A percentile compares a stretch with the other conserved stretches of the same genome.
phyloP scores from a whole-genome alignment of 352 stramenopile species.

The Pythium aristosporum region DNA sequence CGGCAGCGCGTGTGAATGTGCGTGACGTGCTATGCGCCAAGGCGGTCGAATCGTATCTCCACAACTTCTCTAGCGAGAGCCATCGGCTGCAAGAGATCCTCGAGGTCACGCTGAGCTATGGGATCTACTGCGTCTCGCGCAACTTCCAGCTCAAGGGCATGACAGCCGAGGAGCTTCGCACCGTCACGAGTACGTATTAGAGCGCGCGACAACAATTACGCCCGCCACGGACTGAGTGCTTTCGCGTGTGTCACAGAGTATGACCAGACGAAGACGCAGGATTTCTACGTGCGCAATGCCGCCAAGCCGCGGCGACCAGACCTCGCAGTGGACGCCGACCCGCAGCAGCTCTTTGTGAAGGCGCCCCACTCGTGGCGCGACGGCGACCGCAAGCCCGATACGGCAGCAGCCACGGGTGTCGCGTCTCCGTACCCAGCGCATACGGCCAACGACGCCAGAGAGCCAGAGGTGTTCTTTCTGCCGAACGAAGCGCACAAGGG shows the following conservation, averaged over 20 bases:
- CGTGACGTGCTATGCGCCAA: conserved; percentile 26
- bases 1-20: conserved; percentile 21
- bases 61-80: conserved; percentile 61
- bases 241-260: conserved; percentile 32
- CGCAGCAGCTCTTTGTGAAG: conserved; percentile 44
- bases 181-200: conserved; percentile 43
- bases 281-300: conserved; percentile 64
- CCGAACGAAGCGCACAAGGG: conserved; percentile 29
- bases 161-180: conserved; percentile 54
- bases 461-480: conserved; percentile 26
- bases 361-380: conserved; percentile 68
- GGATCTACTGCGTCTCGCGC: conserved; percentile 60
- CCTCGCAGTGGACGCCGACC: conserved; percentile 5
- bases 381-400: conserved; percentile 37
- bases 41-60: conserved; percentile 63
- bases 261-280: conserved; percentile 39
- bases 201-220: background rate
- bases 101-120: conserved; percentile 71
- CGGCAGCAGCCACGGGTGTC: background rate
- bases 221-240: background rate
- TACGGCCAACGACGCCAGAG: background rate
- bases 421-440: background rate
- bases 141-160: conserved; percentile 67
- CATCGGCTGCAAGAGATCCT: conserved; percentile 55
- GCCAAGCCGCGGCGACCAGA: conserved; percentile 12